phyloP scores from a whole-genome alignment of 1,284 basidiomycete species.

The Puccinia coronata region DNA sequence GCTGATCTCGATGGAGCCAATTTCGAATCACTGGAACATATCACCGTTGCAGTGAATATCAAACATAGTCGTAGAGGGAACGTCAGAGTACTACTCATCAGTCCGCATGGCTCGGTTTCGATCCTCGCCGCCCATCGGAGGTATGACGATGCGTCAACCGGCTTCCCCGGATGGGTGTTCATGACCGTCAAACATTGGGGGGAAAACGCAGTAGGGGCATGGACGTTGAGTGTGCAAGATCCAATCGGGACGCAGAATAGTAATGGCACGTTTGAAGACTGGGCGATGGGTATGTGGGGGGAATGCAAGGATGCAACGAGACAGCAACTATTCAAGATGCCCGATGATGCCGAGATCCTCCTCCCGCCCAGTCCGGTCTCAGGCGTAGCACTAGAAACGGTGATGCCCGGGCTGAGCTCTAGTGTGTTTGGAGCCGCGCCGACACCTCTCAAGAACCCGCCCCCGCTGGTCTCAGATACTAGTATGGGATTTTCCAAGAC shows the following conservation, averaged over 20 bases:
- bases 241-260: constrained; percentile 60
- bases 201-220: constrained; percentile 86
- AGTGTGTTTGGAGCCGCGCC: constrained; percentile 19
- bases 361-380: constrained; percentile 57
- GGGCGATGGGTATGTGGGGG: constrained; percentile 93
- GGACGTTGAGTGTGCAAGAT: constrained; percentile 77
- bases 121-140: constrained; percentile 74
- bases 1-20: constrained; percentile 74
- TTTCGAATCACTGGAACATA: constrained; percentile 84
- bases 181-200: constrained; percentile 99
- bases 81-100: constrained; percentile 83
- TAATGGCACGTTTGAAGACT: constrained; percentile 81
- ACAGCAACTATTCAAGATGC: constrained; percentile 66
- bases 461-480: constrained; percentile 50
- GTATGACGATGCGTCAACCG: constrained; percentile 70
- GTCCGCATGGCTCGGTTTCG: constrained; percentile 83
- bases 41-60: constrained; percentile 92
- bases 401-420: constrained; percentile 56
- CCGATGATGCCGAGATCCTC: constrained; percentile 60
- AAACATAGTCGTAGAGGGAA: constrained; percentile 82
- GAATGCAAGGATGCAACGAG: constrained; percentile 74
- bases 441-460: constrained; percentile 22
- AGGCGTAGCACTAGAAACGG: constrained; percentile 58
- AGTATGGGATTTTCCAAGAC: constrained; percentile 60
- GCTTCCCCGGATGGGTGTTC: constrained; percentile 92